Base-by-base conservation (phyloP, 2,329 filamentous ascomycete species). In the Monosporascus sp. region DNA sequence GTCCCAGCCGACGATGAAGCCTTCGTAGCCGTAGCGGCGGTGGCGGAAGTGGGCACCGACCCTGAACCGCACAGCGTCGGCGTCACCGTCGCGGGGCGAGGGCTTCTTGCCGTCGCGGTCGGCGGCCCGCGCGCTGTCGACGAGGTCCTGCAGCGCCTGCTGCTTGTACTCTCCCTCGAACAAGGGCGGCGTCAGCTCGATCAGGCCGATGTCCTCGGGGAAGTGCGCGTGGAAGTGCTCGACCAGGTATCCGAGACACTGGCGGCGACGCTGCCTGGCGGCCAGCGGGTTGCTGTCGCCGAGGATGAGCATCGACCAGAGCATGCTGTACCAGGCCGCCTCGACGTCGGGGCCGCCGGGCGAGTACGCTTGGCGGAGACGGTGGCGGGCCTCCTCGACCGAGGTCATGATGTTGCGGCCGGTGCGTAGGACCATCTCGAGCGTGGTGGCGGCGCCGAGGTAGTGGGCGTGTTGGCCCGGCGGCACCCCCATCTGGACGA, bases 361-460 rank as follows among this genome's bases (percentile, higher is more conserved):
- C 22, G 41, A 8, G 24, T 11, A 8, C n/a, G 11, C 25, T 14
- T 31, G 25, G 8, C 38, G 22, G 17, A 34, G 27, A n/a, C 38
- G 41, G 34, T 51, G 38, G 48, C 50, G 63, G 58, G 50, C 54
- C 31, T 75, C 73, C 54, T 82, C 76, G 6, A 86, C 74, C 3
- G 81, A 83, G 57, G 77, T 78, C 62, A 85, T 72, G 56, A 88
- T 85, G 67, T 88, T 88, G 57, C 79, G 80, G 39, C 79, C 79
- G n/a, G 80, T 83, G 42, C 84, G 80, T 42, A 83, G 66, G 8
- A 83, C 75, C 57, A 86, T 80, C 53, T 85, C 78, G 2, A 75
- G 68, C 4, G 73, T 74, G 3, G 68, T 68, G 2, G 82, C 79
- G 31, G 79, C 72, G 2, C 73, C 71, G 8, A 87, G 72, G 52